Evolutionary conservation across 2,329 filamentous ascomycete genomes (phyloP).

Genomic region (Ceratocystis albifundus): DNA sequence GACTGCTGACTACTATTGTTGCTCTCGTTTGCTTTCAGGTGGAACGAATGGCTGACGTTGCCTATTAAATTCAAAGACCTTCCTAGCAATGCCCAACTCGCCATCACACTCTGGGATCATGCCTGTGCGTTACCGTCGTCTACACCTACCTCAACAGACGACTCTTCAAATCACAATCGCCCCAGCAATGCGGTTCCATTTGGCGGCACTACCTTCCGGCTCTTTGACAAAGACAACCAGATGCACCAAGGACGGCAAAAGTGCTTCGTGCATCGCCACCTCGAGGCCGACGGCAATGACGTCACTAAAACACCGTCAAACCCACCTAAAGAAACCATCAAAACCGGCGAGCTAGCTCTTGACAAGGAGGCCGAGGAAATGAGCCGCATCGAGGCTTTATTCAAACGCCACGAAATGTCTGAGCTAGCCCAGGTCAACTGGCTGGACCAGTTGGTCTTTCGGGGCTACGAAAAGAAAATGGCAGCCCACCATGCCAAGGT

Average conservation of each 20-base stretch:
- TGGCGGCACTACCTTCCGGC: conserved; percentile 76
- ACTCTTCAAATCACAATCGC: conserved; percentile 53
- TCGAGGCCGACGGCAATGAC: conserved; percentile 73
- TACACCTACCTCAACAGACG: conserved; percentile 45
- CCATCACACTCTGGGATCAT: conserved; percentile 84
- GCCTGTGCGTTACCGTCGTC: neutral
- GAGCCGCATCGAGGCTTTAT: conserved; percentile 73
- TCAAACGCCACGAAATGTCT: conserved; percentile 98
- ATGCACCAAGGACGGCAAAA: conserved; percentile 86
- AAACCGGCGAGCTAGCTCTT: conserved; percentile 38
- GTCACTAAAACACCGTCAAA: conserved; percentile 62
- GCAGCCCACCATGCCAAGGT: conserved; percentile 32
- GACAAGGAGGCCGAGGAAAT: conserved; percentile 71
- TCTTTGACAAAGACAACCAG: conserved; percentile 91
- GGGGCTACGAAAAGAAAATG: conserved; percentile 61
- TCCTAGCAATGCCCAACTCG: conserved; percentile 69
- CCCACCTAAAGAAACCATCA: conserved; percentile 42
- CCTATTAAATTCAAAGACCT: conserved; percentile 75
- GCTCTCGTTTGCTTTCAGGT: conserved; percentile 37
- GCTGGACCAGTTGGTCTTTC: conserved; percentile 90
- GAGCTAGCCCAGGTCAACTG: conserved; percentile 88
- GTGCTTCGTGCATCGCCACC: conserved; percentile 71
- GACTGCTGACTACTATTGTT: neutral
- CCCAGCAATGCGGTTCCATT: conserved; percentile 77
- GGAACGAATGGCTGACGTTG: conserved; percentile 93